A percentile compares a stretch with the other conserved stretches of the same genome.
Evolutionary conservation across 768 basidiomycete genomes (phyloP).

Genomic region (Kondoa subrosea): DNA sequence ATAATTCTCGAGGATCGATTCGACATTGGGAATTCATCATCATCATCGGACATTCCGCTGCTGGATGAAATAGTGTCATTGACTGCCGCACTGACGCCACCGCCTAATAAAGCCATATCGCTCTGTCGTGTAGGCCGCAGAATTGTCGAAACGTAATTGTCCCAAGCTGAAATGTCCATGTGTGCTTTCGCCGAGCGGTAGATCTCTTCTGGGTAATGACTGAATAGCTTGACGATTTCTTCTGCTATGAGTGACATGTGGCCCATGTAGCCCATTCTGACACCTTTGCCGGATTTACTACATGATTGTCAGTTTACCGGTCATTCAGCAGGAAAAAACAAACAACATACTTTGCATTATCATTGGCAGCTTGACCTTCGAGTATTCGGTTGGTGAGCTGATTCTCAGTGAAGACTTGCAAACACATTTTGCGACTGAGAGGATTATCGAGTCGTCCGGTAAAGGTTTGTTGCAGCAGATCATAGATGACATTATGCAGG

Average conservation of each 20-base stretch:
- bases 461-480: constrained; percentile 84
- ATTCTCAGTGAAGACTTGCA: constrained; percentile 74
- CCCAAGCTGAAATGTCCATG: constrained; percentile 42
- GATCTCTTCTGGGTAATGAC: constrained; percentile 68
- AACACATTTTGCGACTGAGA: constrained; percentile 63
- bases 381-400: constrained; percentile 68
- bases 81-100: constrained; percentile 31
- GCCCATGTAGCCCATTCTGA: constrained; percentile 73
- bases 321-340: constrained; percentile 37
- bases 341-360: constrained; percentile 47
- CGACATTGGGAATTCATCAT: constrained; percentile 27
- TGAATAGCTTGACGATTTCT: constrained; percentile 75
- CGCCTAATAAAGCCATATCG: constrained; percentile 64
- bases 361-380: constrained; percentile 65
- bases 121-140: constrained; percentile 72
- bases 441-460: constrained; percentile 71
- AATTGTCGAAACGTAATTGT: constrained; percentile 67
- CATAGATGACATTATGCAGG: constrained; percentile 87
- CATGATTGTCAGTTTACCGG: neutral
- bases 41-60: constrained; percentile 20
- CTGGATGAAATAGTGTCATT: constrained; percentile 15
- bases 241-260: constrained; percentile 88
- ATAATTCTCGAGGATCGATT: constrained; percentile 15
- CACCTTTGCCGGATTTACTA: constrained; percentile 29
- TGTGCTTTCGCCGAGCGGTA: constrained; percentile 37